Percentiles rank a stretch among this genome's conserved stretches.
phyloP scores from a whole-genome alignment of 768 basidiomycete species.

The Kwoniella bestiolae region DNA sequence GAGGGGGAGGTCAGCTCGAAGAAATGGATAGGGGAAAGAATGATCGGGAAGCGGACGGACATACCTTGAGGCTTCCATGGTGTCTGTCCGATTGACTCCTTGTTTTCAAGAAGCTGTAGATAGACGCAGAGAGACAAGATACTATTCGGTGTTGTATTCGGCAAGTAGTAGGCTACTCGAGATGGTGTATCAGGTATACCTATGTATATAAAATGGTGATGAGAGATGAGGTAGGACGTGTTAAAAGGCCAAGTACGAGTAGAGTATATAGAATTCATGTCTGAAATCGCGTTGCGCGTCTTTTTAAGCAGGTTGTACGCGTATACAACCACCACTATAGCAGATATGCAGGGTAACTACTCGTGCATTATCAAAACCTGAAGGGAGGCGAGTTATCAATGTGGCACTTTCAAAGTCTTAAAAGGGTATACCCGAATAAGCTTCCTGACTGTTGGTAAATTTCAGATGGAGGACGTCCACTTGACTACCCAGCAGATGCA shows the following conservation, averaged over 20 bases:
- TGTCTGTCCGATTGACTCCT: not conserved
- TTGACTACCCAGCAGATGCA: not conserved
- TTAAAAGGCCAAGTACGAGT: not conserved
- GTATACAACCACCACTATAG: not conserved
- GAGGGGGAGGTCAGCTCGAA: not conserved
- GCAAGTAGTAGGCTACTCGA: too few relatives aligned
- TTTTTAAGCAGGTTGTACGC: not conserved
- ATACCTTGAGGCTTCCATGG: conserved; percentile 22
- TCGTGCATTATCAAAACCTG: not conserved
- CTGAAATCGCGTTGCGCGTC: conserved; percentile 7
- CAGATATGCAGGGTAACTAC: conserved; percentile 1
- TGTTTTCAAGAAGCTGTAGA: not conserved
- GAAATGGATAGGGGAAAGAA: not conserved
- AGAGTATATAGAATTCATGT: conserved; percentile 10
- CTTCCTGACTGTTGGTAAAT: conserved; percentile 7
- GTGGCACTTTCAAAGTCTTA: conserved; percentile 6
- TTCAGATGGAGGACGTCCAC: conserved; percentile 33
- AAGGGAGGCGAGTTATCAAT: not conserved
- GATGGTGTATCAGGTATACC: too few relatives aligned
- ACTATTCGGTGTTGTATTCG: not conserved
- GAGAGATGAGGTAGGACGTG: not conserved
- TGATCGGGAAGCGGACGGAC: not conserved
- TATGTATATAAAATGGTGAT: not conserved
- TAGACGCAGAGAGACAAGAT: not conserved
- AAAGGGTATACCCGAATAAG: not conserved